Evolutionary conservation across 306 rosid genomes (phyloP), one percentile per base, ranked within the genome.

Genomic region (Trifolium fragiferum): DNA sequence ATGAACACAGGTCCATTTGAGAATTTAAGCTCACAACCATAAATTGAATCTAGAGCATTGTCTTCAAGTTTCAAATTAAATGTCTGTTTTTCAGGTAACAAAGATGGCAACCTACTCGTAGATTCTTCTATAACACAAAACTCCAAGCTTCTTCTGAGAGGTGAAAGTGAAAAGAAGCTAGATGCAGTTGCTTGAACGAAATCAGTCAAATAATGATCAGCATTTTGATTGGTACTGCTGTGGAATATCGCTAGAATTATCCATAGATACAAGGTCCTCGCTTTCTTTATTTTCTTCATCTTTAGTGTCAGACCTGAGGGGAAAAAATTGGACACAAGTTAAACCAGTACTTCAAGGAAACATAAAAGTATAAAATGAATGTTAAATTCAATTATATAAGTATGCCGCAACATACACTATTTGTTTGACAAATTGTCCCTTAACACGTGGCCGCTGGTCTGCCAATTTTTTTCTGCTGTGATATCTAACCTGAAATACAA

Each of bases 401-500:
- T 73, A 72, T 32, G 68, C 23, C 54, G 67, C 73, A 57, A 76
- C 75, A 10, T 81, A 83, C 71, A 33, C 80, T 76, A 77, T 76
- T 18, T 74, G 80, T 8, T 90, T 83, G 20, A 86, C 96, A 61
- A 90, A 90, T 78, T 85, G 91, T 73, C 96, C 96, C 75, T 82
- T 81, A 40, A 88, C 79, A 59, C 96, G 86, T 1, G 93, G 96
- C 61, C 93, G 82, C 81, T 88, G 90, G 76, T 90, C 96, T 40
- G 96, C 93, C 60, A 83, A 82, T 77, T 79, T 68, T 80, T 90
- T 84, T 76, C 93, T 69, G 83, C 90, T 90, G 61, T 90, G 86
- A 70, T 88, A 90, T 78, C 96, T 82, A 23, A 90, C 93, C 93
- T 88, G 86, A 60, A 68, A 68, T 66, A 66, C 25, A 19, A 43